Conservation (phyloP, 1,139 yeast species). For the Magnusiomyces magnusii region DNA sequence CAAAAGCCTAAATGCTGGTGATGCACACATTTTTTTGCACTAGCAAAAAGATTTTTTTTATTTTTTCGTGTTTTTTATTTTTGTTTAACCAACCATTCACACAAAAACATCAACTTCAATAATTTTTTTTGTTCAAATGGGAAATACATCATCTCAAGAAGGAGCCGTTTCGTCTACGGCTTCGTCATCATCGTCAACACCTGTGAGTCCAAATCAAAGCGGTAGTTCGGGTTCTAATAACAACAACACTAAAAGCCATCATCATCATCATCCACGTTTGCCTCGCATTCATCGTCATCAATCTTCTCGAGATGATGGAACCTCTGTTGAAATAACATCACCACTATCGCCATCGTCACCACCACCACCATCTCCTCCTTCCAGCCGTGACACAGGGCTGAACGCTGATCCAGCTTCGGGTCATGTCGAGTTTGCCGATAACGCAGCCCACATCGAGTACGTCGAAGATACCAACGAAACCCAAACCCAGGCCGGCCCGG, state of each 20-base stretch:
- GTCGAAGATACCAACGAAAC: neutral
- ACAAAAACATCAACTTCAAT: too few relatives aligned
- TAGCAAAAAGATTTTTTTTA: neutral
- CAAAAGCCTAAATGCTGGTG: neutral
- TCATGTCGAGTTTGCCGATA: neutral
- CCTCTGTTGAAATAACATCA: neutral
- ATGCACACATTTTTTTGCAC: neutral
- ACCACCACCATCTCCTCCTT: neutral
- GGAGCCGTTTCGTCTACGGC: neutral
- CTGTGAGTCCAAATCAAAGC: neutral
- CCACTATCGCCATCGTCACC: neutral
- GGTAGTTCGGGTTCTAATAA: neutral
- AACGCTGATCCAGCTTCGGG: neutral
- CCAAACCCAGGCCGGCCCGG: neutral
- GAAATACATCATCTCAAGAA: conserved; percentile 30
- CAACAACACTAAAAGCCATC: conserved; percentile 3
- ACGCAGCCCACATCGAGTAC: neutral
- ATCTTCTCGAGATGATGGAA: neutral
- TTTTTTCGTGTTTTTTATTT: neutral
- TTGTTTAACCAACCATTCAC: too few relatives aligned
- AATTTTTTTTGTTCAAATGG: conserved; percentile 16
- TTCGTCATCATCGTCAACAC: neutral
- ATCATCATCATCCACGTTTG: conserved; percentile 1
- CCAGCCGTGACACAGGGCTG: neutral
- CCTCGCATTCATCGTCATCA: neutral